Base-by-base conservation (phyloP, 2,329 filamentous ascomycete species). In the Ascochyta lentis region DNA sequence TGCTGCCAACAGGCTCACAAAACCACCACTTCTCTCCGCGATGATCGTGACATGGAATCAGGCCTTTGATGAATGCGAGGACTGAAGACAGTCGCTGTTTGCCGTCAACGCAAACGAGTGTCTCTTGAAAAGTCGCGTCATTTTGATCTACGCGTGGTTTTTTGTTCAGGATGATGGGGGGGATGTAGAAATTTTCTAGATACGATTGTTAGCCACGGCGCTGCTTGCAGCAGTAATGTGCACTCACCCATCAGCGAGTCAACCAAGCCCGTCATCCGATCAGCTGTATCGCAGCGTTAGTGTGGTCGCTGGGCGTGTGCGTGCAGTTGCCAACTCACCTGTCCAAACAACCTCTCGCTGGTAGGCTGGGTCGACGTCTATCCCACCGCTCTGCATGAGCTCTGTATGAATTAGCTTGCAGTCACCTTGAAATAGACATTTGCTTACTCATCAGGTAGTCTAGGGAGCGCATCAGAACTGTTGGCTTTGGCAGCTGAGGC, bases 41-140 rank as follows among this genome's bases (percentile, higher is more conserved):
- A 23, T 69, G 64, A 42, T 82, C 80, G 22, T 74, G 67, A 47
- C 79, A 79, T 4, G 77, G 76, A 38, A 82, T 78, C 23, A 75
- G 61, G 2, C 80, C 80, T 22, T 71, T 73, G 57, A 81, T 73
- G 45, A 82, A 82, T 16, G 76, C 77, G 13, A 67, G 63, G 15
- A 82, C 68, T 1, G 79, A 80, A 2, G 78, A 77, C 4, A 82
- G 64, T 13, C 80, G 76, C 60, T 82, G 79, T 63, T 82, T 81
- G 4, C 80, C 80, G 64, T 81, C 79, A 8, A 81, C 74, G 55
- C 78, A 81, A 16, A 78, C 70, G 10, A 77, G 68, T 13, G 54
- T 65, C 3, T 49, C 43, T n/a, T 47, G 39, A 33, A 59, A 41
- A 26, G 56, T 58, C 40, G 52, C 54, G 15, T 52, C 63, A 43